A percentile compares a stretch with the other conserved stretches of the same genome.
Conservation (phyloP, 495 filamentous ascomycete genomes). For the Alectoria sarmentosa region DNA sequence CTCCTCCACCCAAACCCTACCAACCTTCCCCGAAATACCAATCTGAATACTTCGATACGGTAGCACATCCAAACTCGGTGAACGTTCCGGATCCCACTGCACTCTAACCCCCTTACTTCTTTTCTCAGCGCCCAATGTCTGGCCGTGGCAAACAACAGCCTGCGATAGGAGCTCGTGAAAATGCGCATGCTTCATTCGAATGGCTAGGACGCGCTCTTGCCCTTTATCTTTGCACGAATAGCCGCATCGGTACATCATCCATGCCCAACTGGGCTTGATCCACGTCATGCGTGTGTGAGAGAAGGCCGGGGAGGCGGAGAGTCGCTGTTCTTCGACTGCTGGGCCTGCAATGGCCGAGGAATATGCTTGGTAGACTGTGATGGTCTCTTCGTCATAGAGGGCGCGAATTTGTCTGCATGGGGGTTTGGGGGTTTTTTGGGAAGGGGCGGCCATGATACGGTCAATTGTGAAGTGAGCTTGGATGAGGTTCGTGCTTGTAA, state of each 20-base stretch:
- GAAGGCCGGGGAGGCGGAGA: constrained; percentile 48
- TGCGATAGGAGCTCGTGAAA: constrained; percentile 37
- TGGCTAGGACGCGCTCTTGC: constrained; percentile 49
- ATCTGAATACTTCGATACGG: constrained; percentile 53
- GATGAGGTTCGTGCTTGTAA: too few species aligned
- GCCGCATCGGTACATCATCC: constrained; percentile 58
- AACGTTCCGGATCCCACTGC: constrained; percentile 59
- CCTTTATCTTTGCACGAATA: constrained; percentile 44
- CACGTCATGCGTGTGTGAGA: constrained; percentile 53
- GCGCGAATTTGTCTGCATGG: constrained; percentile 51
- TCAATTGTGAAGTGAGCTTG: not conserved
- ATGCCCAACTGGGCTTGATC: constrained; percentile 59
- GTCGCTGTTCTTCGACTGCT: constrained; percentile 44
- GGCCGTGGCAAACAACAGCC: constrained; percentile 20
- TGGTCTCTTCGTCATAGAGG: constrained; percentile 33
- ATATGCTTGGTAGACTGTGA: constrained; percentile 62
- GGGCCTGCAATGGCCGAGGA: constrained; percentile 43
- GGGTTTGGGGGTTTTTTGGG: not conserved
- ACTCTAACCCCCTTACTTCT: constrained; percentile 41
- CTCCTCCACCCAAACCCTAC: constrained; percentile 40
- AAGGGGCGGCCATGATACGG: not conserved
- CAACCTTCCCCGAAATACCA: constrained; percentile 42
- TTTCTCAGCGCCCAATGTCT: constrained; percentile 27
- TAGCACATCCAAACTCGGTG: constrained; percentile 35
- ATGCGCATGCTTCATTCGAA: constrained; percentile 40